Percentiles rank a stretch among this genome's conserved stretches.
Evolutionary conservation across 2,329 filamentous ascomycete genomes (phyloP).

Genomic region (Lachnellula hyalina): DNA sequence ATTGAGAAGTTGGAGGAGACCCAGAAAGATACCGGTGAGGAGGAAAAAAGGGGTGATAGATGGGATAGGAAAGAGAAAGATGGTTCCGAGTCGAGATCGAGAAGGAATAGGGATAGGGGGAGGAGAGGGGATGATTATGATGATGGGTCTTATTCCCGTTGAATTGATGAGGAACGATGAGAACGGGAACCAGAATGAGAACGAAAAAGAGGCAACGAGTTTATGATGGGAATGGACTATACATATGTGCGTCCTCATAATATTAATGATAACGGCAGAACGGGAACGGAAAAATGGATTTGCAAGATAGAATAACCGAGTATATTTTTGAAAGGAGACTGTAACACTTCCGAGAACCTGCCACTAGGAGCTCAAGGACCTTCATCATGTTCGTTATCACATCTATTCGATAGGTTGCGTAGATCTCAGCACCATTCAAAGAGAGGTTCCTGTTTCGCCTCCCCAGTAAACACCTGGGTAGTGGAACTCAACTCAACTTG

Average conservation of each 20-base stretch:
- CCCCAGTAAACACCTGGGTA: too few relatives aligned
- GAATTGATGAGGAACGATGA: neutral
- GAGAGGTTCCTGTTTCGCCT: too few relatives aligned
- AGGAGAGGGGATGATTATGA: conserved; percentile 1
- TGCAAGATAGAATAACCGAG: too few relatives aligned
- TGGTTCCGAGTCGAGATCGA: conserved; percentile 3
- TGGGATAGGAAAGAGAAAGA: neutral
- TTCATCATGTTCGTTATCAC: too few relatives aligned
- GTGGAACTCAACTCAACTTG: too few relatives aligned
- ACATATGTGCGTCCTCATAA: neutral
- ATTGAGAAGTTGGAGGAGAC: conserved; percentile 21
- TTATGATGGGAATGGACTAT: neutral
- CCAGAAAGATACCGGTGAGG: conserved; percentile 12
- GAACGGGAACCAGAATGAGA: neutral
- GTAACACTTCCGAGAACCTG: too few relatives aligned
- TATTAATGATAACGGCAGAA: too few relatives aligned
- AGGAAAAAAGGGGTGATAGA: conserved; percentile 13
- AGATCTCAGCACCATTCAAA: too few relatives aligned
- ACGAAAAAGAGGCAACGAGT: neutral
- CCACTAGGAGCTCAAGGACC: too few relatives aligned
- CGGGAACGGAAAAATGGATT: too few relatives aligned
- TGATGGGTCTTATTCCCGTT: conserved; percentile 1
- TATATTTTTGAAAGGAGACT: too few relatives aligned
- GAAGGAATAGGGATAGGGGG: conserved; percentile 1
- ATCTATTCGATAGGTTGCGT: too few relatives aligned